Percentiles rank a stretch among this genome's conserved stretches.
Evolutionary conservation across 768 basidiomycete genomes (phyloP).

Genomic region (Boletus reticulatus): DNA sequence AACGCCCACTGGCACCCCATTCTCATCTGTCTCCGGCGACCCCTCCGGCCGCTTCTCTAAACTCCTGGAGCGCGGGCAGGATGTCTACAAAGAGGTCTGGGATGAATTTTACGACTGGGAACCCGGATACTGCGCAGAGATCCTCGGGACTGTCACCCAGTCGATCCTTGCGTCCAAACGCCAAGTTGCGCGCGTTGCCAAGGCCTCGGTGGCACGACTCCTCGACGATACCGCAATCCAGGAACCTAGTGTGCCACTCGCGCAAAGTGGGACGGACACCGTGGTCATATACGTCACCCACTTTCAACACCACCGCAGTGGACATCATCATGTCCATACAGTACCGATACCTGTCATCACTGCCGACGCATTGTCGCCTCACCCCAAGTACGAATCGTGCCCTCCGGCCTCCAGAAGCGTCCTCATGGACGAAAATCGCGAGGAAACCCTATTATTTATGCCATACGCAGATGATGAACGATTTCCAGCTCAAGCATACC

Average conservation of each 20-base stretch:
- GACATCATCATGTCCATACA: neutral
- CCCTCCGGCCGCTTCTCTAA: neutral
- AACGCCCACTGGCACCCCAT: neutral
- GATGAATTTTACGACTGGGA: conserved; percentile 49
- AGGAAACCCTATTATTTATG: conserved; percentile 29
- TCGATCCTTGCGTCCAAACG: conserved; percentile 4
- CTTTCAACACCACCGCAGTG: neutral
- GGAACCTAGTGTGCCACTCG: neutral
- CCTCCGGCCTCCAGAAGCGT: conserved; percentile 40
- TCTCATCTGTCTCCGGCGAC: neutral
- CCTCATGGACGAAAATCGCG: neutral
- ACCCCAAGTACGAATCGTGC: conserved; percentile 45
- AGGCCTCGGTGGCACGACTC: conserved; percentile 3
- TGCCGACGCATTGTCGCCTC: conserved; percentile 16
- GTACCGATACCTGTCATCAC: conserved; percentile 16
- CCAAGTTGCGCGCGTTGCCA: conserved; percentile 15
- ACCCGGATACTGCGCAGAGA: conserved; percentile 24
- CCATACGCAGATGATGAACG: conserved; percentile 47
- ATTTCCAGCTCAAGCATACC: conserved; percentile 34
- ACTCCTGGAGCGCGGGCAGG: conserved; percentile 21
- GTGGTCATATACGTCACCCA: conserved; percentile 10
- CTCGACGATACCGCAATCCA: neutral
- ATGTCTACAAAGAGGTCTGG: conserved; percentile 41
- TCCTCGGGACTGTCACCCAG: conserved; percentile 19
- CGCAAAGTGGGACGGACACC: neutral